Conservation (phyloP, 495 filamentous ascomycete genomes). For the Hypoxylon cercidicola region DNA sequence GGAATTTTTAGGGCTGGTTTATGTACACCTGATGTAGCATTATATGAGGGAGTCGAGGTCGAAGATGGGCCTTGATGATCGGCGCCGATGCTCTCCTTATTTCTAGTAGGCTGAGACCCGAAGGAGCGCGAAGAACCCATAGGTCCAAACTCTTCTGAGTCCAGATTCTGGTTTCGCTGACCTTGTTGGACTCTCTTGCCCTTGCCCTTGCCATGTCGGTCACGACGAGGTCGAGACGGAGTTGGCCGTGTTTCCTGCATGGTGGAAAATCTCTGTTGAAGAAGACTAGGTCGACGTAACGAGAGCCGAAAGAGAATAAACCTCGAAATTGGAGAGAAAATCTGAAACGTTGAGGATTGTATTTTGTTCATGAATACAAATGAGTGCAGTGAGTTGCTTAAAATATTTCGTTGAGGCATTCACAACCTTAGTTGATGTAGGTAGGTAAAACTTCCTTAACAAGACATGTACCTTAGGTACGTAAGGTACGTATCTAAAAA, state of each 20-base stretch:
- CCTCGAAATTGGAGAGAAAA: not conserved
- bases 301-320: not conserved
- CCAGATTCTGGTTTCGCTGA: too few species aligned
- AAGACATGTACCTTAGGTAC: too few species aligned
- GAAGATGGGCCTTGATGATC: not conserved
- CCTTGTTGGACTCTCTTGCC: not conserved
- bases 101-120: not conserved
- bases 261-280: conserved; percentile 4
- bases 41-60: not conserved
- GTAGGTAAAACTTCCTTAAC: too few species aligned
- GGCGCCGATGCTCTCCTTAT: not conserved
- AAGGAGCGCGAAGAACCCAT: not conserved
- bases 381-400: too few species aligned
- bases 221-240: not conserved
- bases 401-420: not conserved
- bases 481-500: not conserved
- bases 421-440: not conserved
- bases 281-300: not conserved
- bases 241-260: conserved; percentile 21
- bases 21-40: not conserved
- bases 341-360: not conserved
- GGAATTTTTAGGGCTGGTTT: conserved; percentile 13
- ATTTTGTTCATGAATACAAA: too few species aligned
- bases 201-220: not conserved
- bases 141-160: not conserved